Percentiles rank a stretch among this genome's conserved stretches.
phyloP scores from a whole-genome alignment of 768 basidiomycete genomes.

The Podaxis sp. region DNA sequence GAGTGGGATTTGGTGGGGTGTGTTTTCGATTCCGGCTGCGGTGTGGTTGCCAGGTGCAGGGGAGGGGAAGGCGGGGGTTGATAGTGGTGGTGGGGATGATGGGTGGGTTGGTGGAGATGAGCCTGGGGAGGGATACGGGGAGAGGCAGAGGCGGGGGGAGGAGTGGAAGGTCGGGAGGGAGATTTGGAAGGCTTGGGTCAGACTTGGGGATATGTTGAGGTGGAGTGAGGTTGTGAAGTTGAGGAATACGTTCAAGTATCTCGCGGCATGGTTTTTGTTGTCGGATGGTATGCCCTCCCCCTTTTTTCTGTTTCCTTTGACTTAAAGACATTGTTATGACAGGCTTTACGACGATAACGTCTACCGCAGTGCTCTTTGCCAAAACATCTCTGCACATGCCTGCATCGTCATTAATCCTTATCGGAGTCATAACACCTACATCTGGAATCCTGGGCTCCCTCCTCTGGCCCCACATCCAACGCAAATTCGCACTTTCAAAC shows the following conservation, averaged over 20 bases:
- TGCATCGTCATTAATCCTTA: conserved; percentile 71
- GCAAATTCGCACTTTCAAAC: conserved; percentile 62
- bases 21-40: conserved; percentile 78
- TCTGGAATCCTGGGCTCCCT: conserved; percentile 85
- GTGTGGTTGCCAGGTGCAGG: conserved; percentile 61
- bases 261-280: conserved; percentile 92
- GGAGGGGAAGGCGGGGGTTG: conserved; percentile 5
- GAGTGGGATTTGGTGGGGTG: conserved; percentile 87
- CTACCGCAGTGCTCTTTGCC: conserved; percentile 88
- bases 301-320: not conserved
- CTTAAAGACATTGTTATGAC: not conserved
- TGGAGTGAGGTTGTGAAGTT: conserved; percentile 73
- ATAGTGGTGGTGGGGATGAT: conserved; percentile 16
- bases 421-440: conserved; percentile 76
- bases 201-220: conserved; percentile 72
- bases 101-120: conserved; percentile 10
- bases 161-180: conserved; percentile 45
- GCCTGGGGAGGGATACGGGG: conserved; percentile 16
- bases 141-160: conserved; percentile 18
- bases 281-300: conserved; percentile 67
- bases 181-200: conserved; percentile 61
- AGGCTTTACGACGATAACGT: conserved; percentile 93
- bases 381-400: conserved; percentile 87
- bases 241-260: conserved; percentile 83
- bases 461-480: conserved; percentile 76